Base-by-base conservation (phyloP, 2,329 filamentous ascomycete genomes). In the Balansia obtecta region DNA sequence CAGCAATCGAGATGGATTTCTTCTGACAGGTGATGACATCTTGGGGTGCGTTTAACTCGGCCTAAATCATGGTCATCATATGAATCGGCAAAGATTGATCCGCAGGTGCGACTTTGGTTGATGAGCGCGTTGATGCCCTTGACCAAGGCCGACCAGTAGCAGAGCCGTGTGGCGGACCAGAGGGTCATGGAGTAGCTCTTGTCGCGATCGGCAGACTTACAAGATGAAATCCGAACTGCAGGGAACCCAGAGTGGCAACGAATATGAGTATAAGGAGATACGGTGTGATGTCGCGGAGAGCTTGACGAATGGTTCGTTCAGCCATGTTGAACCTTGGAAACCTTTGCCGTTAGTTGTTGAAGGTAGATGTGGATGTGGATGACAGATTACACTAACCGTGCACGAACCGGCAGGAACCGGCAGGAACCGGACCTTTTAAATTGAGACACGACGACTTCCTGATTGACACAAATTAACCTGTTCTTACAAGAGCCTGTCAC, bases 141-240 rank as follows among this genome's bases (percentile, higher is more conserved):
- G 33, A 22, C 13, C 33, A 13, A 11, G 33, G 13, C 13, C 33
- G 5, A 10, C 33, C 33, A 34, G n/a, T n/a, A n/a, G n/a, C n/a
- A n/a, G n/a, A n/a, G n/a, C n/a, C n/a, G n/a, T n/a, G n/a, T n/a
- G n/a, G n/a, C n/a, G n/a, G n/a, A n/a, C n/a, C n/a, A n/a, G n/a
- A n/a, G n/a, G n/a, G n/a, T n/a, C 33, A 34, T 34, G 33, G 33
- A 34, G 16, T 5, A 32, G 18, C 15, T 11, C 30, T 20, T 41
- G 39, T 18, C 2, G n/a, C 12, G 16, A 27, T 16, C 11, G 16
- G 20, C 20, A 18, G 32, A 61, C 71, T 62, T 76, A 93, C 89
- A 64, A 97, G 69, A 68, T 97, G 91, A 68, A 88, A 96, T 55
- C 93, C 93, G 64, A 96, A 98, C 61, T 96, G 88, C 43, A 97